Evolutionary conservation across 2,329 filamentous ascomycete genomes (phyloP).

Genomic region (Diaporthe humulicola): DNA sequence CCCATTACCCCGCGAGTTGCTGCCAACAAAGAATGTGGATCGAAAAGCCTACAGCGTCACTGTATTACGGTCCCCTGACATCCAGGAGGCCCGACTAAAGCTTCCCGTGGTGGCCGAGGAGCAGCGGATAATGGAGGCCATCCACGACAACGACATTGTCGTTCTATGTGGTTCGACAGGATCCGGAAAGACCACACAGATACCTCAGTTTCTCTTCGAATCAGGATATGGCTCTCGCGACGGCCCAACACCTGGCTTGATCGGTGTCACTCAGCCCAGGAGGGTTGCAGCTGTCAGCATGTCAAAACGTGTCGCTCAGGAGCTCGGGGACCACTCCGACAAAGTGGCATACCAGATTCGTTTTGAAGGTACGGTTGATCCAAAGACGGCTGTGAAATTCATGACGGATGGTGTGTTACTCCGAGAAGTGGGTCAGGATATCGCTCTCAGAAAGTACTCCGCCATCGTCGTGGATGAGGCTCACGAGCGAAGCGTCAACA

Average conservation of each 20-base stretch:
- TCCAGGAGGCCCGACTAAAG: constrained; percentile 83
- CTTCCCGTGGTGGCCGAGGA: constrained; percentile 95
- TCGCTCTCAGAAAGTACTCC: constrained; percentile 90
- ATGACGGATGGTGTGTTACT: constrained; percentile 98
- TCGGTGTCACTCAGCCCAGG: constrained; percentile 94
- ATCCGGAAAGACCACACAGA: constrained; percentile 97
- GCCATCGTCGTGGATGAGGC: constrained; percentile 96
- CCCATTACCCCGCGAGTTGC: constrained; percentile 75
- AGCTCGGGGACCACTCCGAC: constrained; percentile 82
- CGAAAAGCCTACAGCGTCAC: constrained; percentile 83
- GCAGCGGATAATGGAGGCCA: constrained; percentile 97
- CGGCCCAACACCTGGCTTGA: constrained; percentile 88
- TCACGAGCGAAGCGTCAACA: constrained; percentile 97
- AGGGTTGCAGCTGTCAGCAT: constrained; percentile 97
- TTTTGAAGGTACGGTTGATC: constrained; percentile 86
- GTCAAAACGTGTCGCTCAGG: constrained; percentile 90
- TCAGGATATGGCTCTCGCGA: constrained; percentile 86
- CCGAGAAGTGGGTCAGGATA: constrained; percentile 90
- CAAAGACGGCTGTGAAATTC: constrained; percentile 93
- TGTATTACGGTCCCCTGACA: constrained; percentile 77
- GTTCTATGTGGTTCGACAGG: constrained; percentile 96
- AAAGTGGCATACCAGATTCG: constrained; percentile 94
- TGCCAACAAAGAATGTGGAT: constrained; percentile 69
- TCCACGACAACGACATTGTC: constrained; percentile 90
- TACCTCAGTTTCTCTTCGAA: constrained; percentile 96